Evolutionary conservation across 495 filamentous ascomycete genomes (phyloP), one percentile per base, ranked within the genome.

Genomic region (Cenococcum geophilum): DNA sequence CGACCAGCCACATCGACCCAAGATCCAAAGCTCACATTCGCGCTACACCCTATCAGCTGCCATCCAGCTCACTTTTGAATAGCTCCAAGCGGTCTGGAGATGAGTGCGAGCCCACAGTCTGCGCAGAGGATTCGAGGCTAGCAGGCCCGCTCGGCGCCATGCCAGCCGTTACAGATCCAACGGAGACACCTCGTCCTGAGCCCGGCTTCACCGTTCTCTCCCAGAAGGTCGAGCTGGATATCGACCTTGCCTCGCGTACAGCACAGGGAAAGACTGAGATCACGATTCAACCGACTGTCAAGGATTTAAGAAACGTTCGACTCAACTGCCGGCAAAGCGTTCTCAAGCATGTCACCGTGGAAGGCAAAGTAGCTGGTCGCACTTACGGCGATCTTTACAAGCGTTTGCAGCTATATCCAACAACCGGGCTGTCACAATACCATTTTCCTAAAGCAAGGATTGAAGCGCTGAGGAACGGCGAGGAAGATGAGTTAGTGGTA

Each of bases 321-420:
- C 79, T 98, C 63, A 89, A 96, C 69, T 91, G 91, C 68, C 86
- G 91, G 57, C 92, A 98, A 74, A 89, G 88, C 68, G 83, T 83
- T 58, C 81, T 91, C 69, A 88, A 81, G 55, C 73, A 76, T 10
- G 57, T 96, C 53, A 85, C 76, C 35, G 84, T 96, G 27, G 87
- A 92, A 65, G 88, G 86, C 48, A 82, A 80, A 65, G 73, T 12
- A 75, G 43, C 80, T 22, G 12, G 1, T 77, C 83, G 14, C n/a
- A 79, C 79, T 51, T 90, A 92, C 68, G 71, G 78, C 14, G 89
- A 97, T 66, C 85, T 86, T 1, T 95, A 93, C 73, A 78, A 85
- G 36, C 74, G 74, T 11, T 74, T 89, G 49, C 75, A 80, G 42
- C 81, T 91, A 4, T 87, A 89, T 45, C 76, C 79, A 64, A 75